phyloP scores from a whole-genome alignment of 1,139 yeast species.

The Geotrichum reessii region DNA sequence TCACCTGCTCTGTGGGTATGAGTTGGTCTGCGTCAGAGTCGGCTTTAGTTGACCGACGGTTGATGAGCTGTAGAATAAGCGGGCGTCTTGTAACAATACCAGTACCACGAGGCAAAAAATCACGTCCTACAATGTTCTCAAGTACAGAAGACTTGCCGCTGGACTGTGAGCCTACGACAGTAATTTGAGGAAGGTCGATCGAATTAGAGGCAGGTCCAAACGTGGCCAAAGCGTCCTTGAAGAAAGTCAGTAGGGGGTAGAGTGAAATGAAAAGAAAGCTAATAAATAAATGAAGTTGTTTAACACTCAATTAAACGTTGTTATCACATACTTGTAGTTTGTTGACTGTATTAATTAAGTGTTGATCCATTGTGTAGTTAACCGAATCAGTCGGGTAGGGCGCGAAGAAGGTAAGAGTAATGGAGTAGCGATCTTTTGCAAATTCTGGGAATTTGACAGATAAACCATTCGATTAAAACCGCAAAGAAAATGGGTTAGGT shows the following conservation, averaged over 20 bases:
- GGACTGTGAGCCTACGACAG: slow-evolving; percentile 94
- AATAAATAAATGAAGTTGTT: neutral
- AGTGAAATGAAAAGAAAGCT: neutral
- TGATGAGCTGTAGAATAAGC: slow-evolving; percentile 72
- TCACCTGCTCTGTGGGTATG: slow-evolving; percentile 13
- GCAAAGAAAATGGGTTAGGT: neutral
- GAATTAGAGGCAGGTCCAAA: slow-evolving; percentile 54
- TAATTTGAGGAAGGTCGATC: slow-evolving; percentile 85
- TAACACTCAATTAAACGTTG: neutral
- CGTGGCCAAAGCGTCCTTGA: slow-evolving; percentile 79
- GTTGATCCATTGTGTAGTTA: slow-evolving; percentile 67
- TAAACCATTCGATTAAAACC: neutral
- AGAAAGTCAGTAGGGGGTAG: neutral
- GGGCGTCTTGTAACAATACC: slow-evolving; percentile 96
- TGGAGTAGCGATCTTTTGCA: neutral
- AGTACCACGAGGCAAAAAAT: slow-evolving; percentile 90
- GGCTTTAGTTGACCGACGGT: slow-evolving; percentile 44
- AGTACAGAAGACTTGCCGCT: slow-evolving; percentile 90
- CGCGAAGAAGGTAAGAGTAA: neutral
- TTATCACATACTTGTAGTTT: slow-evolving; percentile 44
- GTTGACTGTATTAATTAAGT: slow-evolving; percentile 84
- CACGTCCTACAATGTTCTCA: slow-evolving; percentile 92
- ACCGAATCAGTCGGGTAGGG: neutral
- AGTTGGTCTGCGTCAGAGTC: neutral
- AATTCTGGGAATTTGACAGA: neutral